phyloP scores from a whole-genome alignment of 441 rosid species.

The Adansonia gregorii region DNA sequence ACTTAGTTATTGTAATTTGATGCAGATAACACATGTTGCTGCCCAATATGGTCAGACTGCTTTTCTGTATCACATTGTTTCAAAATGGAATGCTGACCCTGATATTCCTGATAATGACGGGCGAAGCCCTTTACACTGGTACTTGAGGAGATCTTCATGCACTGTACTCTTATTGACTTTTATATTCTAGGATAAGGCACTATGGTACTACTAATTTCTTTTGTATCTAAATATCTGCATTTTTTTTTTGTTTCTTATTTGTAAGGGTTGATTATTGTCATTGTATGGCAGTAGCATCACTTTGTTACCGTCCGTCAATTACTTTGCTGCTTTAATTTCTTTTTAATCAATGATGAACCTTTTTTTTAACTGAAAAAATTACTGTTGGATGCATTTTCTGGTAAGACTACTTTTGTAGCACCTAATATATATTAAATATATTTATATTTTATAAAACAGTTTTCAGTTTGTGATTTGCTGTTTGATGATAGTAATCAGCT shows the following conservation, averaged over 20 bases:
- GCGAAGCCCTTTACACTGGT: conserved; percentile 96
- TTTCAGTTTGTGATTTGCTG: not conserved
- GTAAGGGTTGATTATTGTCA: not conserved
- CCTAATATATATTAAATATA: not conserved
- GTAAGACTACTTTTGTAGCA: not conserved
- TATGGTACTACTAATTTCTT: not conserved
- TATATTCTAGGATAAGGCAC: conserved; percentile 15
- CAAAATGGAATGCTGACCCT: conserved; percentile 96
- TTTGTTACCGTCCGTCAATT: not conserved
- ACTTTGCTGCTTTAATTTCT: conserved; percentile 3
- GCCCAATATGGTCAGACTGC: conserved; percentile 98
- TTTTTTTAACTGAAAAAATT: not conserved
- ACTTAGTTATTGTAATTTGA: conserved; percentile 37
- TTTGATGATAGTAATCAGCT: not conserved
- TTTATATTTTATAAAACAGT: not conserved
- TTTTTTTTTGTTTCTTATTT: not conserved
- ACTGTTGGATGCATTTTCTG: conserved; percentile 6
- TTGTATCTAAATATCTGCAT: not conserved
- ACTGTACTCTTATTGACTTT: conserved; percentile 22
- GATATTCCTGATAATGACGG: conserved; percentile 95
- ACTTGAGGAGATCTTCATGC: conserved; percentile 32
- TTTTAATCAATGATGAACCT: not conserved
- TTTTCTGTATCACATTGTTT: conserved; percentile 82
- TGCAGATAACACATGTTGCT: conserved; percentile 91
- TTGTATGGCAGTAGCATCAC: not conserved